Evolutionary conservation across 257 asterid species (phyloP).

Genomic region (Ilex asprella): DNA sequence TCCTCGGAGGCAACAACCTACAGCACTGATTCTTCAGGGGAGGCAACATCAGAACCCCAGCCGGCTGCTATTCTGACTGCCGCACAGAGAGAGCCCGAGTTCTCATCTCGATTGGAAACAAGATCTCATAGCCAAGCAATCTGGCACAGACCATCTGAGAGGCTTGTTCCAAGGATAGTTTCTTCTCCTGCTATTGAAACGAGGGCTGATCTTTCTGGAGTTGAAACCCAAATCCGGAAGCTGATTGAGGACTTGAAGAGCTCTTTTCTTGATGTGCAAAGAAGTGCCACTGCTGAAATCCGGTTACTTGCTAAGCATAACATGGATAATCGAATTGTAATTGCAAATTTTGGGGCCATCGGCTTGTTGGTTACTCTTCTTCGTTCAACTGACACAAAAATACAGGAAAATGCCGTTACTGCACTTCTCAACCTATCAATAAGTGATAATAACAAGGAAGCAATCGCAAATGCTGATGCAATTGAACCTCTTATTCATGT

Average conservation of each 20-base stretch:
- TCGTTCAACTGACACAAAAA: slow-evolving; percentile 37
- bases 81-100: slow-evolving; percentile 44
- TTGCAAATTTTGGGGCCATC: slow-evolving; percentile 61
- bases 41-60: slow-evolving; percentile 46
- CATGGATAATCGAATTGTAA: slow-evolving; percentile 66
- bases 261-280: slow-evolving; percentile 46
- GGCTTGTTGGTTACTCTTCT: slow-evolving; percentile 53
- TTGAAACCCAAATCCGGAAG: slow-evolving; percentile 55
- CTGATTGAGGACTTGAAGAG: slow-evolving; percentile 64
- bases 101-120: slow-evolving; percentile 43
- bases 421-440: slow-evolving; percentile 85
- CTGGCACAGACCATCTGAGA: slow-evolving; percentile 65
- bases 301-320: slow-evolving; percentile 71
- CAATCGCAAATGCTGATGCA: slow-evolving; percentile 72
- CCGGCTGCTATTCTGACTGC: slow-evolving; percentile 30
- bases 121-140: slow-evolving; percentile 57
- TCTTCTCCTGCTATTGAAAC: slow-evolving; percentile 53
- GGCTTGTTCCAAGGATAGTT: slow-evolving; percentile 49
- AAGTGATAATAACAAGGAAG: slow-evolving; percentile 64
- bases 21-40: slow-evolving; percentile 61
- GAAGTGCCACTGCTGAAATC: slow-evolving; percentile 53
- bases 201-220: slow-evolving; percentile 66
- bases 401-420: slow-evolving; percentile 73
- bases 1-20: slow-evolving; percentile 41
- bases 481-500: slow-evolving; percentile 79